Evolutionary conservation across 2,329 filamentous ascomycete species (phyloP).

Genomic region (Boeremia lycopersici): DNA sequence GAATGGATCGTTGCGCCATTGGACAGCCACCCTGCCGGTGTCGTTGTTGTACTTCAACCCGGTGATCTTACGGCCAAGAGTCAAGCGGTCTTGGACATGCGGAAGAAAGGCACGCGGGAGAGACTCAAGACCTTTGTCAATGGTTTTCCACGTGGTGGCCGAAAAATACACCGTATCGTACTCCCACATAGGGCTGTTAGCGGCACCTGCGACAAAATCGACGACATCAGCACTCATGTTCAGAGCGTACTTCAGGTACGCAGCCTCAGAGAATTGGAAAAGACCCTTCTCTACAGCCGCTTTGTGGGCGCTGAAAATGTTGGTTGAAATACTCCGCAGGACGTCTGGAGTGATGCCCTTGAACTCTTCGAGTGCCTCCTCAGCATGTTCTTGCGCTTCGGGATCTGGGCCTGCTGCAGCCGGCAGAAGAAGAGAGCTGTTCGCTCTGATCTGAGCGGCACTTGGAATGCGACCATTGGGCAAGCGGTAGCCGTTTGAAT

Average conservation of each 20-base stretch:
- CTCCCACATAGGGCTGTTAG: conserved; percentile 55
- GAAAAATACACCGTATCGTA: conserved; percentile 63
- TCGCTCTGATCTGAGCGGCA: conserved; percentile 35
- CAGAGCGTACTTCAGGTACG: conserved; percentile 65
- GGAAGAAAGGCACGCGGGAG: conserved; percentile 68
- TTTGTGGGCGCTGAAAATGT: conserved; percentile 61
- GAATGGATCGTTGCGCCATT: conserved; percentile 60
- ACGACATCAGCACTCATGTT: conserved; percentile 61
- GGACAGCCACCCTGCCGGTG: conserved; percentile 61
- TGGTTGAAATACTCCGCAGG: conserved; percentile 51
- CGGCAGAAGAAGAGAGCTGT: conserved; percentile 30
- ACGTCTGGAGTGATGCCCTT: conserved; percentile 26
- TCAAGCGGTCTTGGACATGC: conserved; percentile 62
- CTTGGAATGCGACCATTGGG: conserved; percentile 45
- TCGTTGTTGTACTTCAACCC: conserved; percentile 60
- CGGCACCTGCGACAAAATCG: conserved; percentile 48
- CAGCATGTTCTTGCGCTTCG: conserved; percentile 26
- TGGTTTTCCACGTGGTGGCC: conserved; percentile 67
- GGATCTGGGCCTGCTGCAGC: conserved; percentile 23
- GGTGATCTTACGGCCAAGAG: conserved; percentile 63
- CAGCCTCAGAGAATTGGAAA: conserved; percentile 69
- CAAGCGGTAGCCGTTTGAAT: conserved; percentile 42
- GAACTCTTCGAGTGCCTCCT: conserved; percentile 29
- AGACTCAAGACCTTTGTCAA: conserved; percentile 65
- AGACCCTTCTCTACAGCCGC: conserved; percentile 60